Evolutionary conservation across 768 basidiomycete species (phyloP).

Genomic region (Russula ochroleuca): DNA sequence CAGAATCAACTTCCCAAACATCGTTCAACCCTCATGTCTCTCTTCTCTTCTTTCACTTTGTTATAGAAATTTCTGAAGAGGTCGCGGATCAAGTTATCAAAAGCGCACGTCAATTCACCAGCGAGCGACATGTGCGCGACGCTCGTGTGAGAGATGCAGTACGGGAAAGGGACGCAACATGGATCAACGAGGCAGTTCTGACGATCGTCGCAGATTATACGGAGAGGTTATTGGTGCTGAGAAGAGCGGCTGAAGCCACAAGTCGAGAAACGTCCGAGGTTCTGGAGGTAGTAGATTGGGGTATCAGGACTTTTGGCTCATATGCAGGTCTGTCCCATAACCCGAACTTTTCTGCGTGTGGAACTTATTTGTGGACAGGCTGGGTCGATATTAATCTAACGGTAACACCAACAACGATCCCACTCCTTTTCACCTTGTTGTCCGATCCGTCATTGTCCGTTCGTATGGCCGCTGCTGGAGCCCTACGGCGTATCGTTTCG

Average conservation of each 20-base stretch:
- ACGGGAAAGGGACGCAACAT: slow-evolving; percentile 80
- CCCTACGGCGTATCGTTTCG: slow-evolving; percentile 75
- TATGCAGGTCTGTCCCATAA: slow-evolving; percentile 75
- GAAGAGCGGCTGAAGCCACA: slow-evolving; percentile 45
- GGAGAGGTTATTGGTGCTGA: slow-evolving; percentile 50
- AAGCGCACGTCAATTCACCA: slow-evolving; percentile 69
- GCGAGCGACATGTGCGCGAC: slow-evolving; percentile 74
- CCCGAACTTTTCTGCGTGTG: background rate
- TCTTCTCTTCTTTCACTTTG: slow-evolving; percentile 83
- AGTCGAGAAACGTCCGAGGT: slow-evolving; percentile 52
- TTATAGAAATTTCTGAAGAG: slow-evolving; percentile 94
- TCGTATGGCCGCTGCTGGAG: slow-evolving; percentile 75
- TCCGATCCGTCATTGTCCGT: slow-evolving; percentile 74
- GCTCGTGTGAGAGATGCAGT: slow-evolving; percentile 83
- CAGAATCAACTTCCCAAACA: slow-evolving; percentile 51
- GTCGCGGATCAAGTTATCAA: slow-evolving; percentile 96
- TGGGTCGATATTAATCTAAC: slow-evolving; percentile 99
- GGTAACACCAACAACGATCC: slow-evolving; percentile 84
- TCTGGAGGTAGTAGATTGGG: slow-evolving; percentile 84
- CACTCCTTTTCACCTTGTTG: slow-evolving; percentile 77
- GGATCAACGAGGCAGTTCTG: slow-evolving; percentile 83
- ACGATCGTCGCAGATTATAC: slow-evolving; percentile 72
- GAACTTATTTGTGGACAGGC: slow-evolving; percentile 45
- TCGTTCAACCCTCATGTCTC: slow-evolving; percentile 81
- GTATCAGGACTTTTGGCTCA: slow-evolving; percentile 86